These are phyloP conservation scores for Diversispora eburnea DNA, from an alignment of 192 early-diverging fungal species.

Conservation along the genomic window DNA sequence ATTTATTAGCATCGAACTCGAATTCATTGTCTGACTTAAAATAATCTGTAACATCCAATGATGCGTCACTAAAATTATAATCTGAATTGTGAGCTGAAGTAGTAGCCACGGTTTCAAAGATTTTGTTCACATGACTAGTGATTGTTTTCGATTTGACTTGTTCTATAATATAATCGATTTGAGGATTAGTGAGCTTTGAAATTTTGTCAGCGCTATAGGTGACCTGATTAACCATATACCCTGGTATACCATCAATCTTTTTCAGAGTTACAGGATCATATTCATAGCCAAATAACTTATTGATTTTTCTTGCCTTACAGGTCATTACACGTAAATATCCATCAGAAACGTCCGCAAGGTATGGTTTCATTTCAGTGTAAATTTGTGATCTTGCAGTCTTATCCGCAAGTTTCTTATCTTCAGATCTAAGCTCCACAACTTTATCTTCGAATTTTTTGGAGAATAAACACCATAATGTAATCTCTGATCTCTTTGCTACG, in stretches of 20 bases:
- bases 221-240: neutral
- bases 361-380: neutral
- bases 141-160: too few relatives aligned
- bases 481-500: neutral
- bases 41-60: too few relatives aligned
- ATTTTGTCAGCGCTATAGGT: slow-evolving; percentile 2
- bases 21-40: too few relatives aligned
- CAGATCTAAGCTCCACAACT: slow-evolving; percentile 11
- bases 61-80: too few relatives aligned
- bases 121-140: too few relatives aligned
- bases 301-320: slow-evolving; percentile 10
- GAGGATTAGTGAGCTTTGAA: slow-evolving; percentile 11
- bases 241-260: neutral
- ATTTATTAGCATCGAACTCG: too few relatives aligned
- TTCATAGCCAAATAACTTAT: too few relatives aligned
- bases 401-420: slow-evolving; percentile 7
- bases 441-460: slow-evolving; percentile 3
- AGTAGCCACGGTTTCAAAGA: too few relatives aligned
- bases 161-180: neutral
- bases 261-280: slow-evolving; percentile 2
- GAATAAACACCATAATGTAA: neutral
- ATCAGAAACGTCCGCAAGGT: neutral
- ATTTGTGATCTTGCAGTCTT: neutral
- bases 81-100: too few relatives aligned
- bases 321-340: slow-evolving; percentile 15